Base-by-base conservation (phyloP, 2,329 filamentous ascomycete species). In the Phialophora expanda region DNA sequence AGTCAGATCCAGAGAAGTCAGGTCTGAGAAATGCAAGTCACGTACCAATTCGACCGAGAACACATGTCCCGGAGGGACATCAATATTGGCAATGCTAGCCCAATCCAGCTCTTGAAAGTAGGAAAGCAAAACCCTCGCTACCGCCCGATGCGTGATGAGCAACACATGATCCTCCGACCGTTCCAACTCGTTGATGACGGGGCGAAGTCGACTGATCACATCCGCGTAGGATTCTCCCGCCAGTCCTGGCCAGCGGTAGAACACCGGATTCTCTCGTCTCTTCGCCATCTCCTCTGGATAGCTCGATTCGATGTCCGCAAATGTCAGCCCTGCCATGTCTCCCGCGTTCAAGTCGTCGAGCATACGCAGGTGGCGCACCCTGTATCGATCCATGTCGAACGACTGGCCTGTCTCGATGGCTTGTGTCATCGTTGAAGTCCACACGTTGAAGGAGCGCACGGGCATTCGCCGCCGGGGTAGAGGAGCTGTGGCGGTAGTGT, bases 361-460 rank as follows among this genome's bases (percentile, higher is more conserved):
- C 91, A 96, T 96, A 74, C 93, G 91, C 91, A 93, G 96, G 71
- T 96, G 91, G 81, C 98, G 98, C 73, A 95, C 89, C 71, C 98
- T 94, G 76, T 94, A 96, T 61, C 96, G 92, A 24, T 97, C 93
- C 71, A 97, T 94, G 71, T 96, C 90, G 76, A 98, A 98, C 76
- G 90, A 90, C 69, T 94, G 88, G 0, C 90, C 93, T 0, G 93
- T 96, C 75, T 97, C 88, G 56, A 95, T 89, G 66, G 91, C 92
- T 70, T 95, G 90, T 75, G 90, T 89, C 69, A 98, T 86, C 94
- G 97, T 98, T 1, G 92, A 96, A 0, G 94, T 97, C 95, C 95
- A 99, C n/a, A 99, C 92, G 77, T 95, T 58, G 84, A 70, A 14
- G 79, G 78, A 58, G 79, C 90, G 93, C 78, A 89, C 88, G 73